phyloP scores from a whole-genome alignment of 129 eudicot genomes.

The Glebionis coronaria region DNA sequence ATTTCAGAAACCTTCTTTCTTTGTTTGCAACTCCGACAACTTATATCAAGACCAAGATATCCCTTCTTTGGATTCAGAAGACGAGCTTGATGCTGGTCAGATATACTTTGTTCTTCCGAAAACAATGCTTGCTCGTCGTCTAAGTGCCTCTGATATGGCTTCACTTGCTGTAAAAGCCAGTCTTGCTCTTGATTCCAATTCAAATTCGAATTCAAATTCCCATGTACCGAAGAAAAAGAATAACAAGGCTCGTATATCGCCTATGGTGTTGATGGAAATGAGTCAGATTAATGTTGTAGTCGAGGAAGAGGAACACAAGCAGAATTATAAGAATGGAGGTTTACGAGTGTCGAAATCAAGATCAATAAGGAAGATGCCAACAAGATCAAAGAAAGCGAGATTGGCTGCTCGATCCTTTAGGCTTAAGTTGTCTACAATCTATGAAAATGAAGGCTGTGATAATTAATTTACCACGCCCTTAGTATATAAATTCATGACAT shows the following conservation, averaged over 20 bases:
- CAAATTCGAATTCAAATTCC: too few species aligned
- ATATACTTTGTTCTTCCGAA: constrained; percentile 58
- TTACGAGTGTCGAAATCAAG: constrained; percentile 27
- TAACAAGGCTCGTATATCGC: constrained; percentile 37
- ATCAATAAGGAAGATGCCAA: constrained; percentile 17
- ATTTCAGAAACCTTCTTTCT: constrained; percentile 28
- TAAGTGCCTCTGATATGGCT: constrained; percentile 69
- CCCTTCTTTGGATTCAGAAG: constrained; percentile 29
- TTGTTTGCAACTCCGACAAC: constrained; percentile 64
- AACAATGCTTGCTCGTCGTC: constrained; percentile 40
- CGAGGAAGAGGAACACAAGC: constrained; percentile 15
- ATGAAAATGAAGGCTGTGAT: too few species aligned
- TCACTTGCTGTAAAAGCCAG: constrained; percentile 74
- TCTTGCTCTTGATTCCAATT: constrained; percentile 39
- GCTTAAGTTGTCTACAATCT: constrained; percentile 28
- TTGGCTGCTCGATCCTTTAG: constrained; percentile 22
- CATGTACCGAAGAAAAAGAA: too few species aligned
- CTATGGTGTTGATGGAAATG: constrained; percentile 23
- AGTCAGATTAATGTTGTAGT: constrained; percentile 17
- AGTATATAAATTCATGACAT: not conserved
- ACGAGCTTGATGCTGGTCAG: constrained; percentile 49
- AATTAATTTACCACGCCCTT: not conserved
- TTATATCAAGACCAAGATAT: constrained; percentile 48
- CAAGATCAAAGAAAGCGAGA: constrained; percentile 8
- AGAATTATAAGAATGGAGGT: not conserved